Percentiles rank a stretch among this genome's conserved stretches.
Evolutionary conservation across 2,329 filamentous ascomycete genomes (phyloP).

Genomic region (Talaromyces marneffei): DNA sequence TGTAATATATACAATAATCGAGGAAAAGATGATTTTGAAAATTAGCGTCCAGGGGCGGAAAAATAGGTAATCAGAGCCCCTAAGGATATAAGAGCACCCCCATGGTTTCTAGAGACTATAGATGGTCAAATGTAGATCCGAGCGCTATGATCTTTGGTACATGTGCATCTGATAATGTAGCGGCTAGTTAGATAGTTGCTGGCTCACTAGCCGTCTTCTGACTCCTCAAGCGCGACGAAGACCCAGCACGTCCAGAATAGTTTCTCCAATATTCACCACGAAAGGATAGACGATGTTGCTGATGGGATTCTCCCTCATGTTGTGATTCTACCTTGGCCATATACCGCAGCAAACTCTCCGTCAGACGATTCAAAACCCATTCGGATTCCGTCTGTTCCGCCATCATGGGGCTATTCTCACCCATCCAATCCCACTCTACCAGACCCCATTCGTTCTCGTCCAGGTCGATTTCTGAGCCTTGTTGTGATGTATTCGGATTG

Average conservation of each 20-base stretch:
- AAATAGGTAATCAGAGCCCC: too few relatives aligned
- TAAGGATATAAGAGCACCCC: too few relatives aligned
- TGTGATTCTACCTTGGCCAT: constrained; percentile 18
- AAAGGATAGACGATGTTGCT: not conserved
- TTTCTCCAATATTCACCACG: not conserved
- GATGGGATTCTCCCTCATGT: not conserved
- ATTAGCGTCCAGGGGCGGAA: too few relatives aligned
- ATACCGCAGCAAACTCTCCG: constrained; percentile 55
- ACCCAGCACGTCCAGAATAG: not conserved
- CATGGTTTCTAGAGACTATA: too few relatives aligned
- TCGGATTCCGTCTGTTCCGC: constrained; percentile 58
- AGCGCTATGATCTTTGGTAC: not conserved
- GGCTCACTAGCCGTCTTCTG: not conserved
- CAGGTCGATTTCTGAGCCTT: constrained; percentile 26
- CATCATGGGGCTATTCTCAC: constrained; percentile 62
- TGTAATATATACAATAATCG: too few relatives aligned
- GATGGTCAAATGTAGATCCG: not conserved
- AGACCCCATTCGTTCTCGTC: constrained; percentile 54
- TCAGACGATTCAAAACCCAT: constrained; percentile 61
- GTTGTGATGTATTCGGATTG: constrained; percentile 20
- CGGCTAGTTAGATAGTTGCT: not conserved
- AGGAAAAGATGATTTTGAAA: too few relatives aligned
- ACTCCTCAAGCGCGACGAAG: not conserved
- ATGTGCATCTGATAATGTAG: not conserved
- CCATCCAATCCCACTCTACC: constrained; percentile 68